These are phyloP conservation scores for Grigorovia yakushimaensis DNA, from an alignment of 805 yeast species.

Conservation along the genomic window DNA sequence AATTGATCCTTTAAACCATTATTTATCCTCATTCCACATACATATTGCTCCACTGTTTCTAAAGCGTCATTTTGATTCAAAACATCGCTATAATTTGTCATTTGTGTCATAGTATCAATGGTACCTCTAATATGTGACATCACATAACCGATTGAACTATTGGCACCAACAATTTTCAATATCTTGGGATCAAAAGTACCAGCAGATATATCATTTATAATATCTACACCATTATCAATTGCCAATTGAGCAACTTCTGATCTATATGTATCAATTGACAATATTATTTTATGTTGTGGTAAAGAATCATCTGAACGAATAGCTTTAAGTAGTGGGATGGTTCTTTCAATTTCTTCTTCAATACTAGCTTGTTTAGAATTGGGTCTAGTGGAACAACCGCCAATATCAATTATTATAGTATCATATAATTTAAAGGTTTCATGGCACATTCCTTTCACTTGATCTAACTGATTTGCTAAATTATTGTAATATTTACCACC, in stretches of 20 bases:
- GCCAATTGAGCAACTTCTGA: constrained; percentile 62
- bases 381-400: constrained; percentile 93
- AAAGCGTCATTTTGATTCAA: background rate
- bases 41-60: constrained; percentile 8
- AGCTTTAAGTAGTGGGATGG: constrained; percentile 57
- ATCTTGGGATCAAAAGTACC: constrained; percentile 63
- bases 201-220: constrained; percentile 83
- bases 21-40: constrained; percentile 5
- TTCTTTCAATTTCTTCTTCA: constrained; percentile 61
- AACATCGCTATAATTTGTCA: constrained; percentile 43
- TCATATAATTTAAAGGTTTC: constrained; percentile 44
- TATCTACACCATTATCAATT: constrained; percentile 72
- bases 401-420: constrained; percentile 63
- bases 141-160: constrained; percentile 61
- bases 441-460: constrained; percentile 40
- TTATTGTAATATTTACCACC: constrained; percentile 45
- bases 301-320: constrained; percentile 39
- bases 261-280: constrained; percentile 87
- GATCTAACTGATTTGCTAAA: constrained; percentile 33
- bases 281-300: constrained; percentile 34
- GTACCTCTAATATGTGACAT: constrained; percentile 81
- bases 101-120: constrained; percentile 57
- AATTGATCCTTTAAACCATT: constrained; percentile 22
- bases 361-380: constrained; percentile 53
- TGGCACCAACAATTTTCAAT: constrained; percentile 56